Percentiles rank a stretch among this genome's conserved stretches.
Evolutionary conservation across 768 basidiomycete species (phyloP).

Genomic region (Pleurotus sapidus): DNA sequence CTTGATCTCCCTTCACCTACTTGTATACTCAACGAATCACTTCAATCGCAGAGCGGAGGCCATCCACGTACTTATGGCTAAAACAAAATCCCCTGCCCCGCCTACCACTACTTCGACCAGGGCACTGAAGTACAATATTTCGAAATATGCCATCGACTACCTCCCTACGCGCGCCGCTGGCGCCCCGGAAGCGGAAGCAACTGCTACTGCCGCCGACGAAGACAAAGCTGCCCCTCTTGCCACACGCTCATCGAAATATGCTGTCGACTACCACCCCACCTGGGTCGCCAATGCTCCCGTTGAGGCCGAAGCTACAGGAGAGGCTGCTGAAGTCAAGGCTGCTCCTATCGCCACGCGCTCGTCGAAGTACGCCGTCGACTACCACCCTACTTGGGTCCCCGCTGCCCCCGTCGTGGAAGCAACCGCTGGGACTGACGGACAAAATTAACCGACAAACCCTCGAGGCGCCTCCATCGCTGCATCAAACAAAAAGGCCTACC

Average conservation of each 20-base stretch:
- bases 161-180: not conserved
- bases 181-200: not conserved
- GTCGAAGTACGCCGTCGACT: too few relatives aligned
- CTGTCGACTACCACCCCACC: conserved; percentile 1
- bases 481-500: too few relatives aligned
- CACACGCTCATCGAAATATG: not conserved
- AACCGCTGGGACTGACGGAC: too few relatives aligned
- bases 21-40: not conserved
- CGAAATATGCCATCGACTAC: conserved; percentile 3
- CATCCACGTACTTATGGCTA: too few relatives aligned
- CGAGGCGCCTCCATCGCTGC: too few relatives aligned
- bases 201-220: not conserved
- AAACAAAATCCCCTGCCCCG: not conserved
- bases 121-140: conserved; percentile 1
- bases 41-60: not conserved
- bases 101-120: not conserved
- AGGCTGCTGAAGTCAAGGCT: too few relatives aligned
- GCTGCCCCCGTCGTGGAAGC: too few relatives aligned
- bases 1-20: not conserved
- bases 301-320: too few relatives aligned
- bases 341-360: too few relatives aligned
- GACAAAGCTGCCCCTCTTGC: not conserved
- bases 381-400: too few relatives aligned
- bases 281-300: too few relatives aligned
- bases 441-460: too few relatives aligned